These are phyloP conservation scores for Salix viminalis DNA, from an alignment of 345 rosid species.

Conservation along the genomic window DNA sequence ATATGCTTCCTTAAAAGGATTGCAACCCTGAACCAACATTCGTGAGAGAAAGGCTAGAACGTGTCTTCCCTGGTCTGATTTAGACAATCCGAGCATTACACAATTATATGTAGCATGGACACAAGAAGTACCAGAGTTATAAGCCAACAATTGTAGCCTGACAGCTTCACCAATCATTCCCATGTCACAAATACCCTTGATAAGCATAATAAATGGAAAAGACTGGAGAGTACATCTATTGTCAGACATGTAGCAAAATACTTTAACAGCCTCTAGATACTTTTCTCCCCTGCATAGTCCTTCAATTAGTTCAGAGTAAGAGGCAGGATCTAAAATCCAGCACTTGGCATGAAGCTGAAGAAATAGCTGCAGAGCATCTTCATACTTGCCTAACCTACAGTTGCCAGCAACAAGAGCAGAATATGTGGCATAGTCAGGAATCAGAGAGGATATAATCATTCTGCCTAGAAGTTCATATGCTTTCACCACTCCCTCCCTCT, in stretches of 20 bases:
- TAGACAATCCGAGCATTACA: slow-evolving; percentile 35
- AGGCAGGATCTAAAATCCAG: slow-evolving; percentile 39
- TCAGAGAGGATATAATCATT: slow-evolving; percentile 34
- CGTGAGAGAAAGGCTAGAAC: slow-evolving; percentile 31
- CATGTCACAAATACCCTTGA: slow-evolving; percentile 24
- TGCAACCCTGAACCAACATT: slow-evolving; percentile 40
- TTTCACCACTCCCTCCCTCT: slow-evolving; percentile 28
- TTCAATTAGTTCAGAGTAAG: slow-evolving; percentile 45
- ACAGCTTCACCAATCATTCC: slow-evolving; percentile 42
- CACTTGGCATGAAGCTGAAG: slow-evolving; percentile 14
- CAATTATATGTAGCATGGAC: slow-evolving; percentile 26
- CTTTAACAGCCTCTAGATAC: slow-evolving; percentile 33
- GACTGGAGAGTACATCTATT: slow-evolving; percentile 31
- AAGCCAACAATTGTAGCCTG: slow-evolving; percentile 31
- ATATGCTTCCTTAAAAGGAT: slow-evolving; percentile 34
- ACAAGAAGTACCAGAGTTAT: slow-evolving; percentile 25
- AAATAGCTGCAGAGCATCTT: slow-evolving; percentile 36
- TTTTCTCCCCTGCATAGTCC: slow-evolving; percentile 36
- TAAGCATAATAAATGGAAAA: slow-evolving; percentile 29
- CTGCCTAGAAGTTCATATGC: slow-evolving; percentile 44
- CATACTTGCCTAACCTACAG: slow-evolving; percentile 29
- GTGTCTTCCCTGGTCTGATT: slow-evolving; percentile 15
- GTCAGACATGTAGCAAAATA: slow-evolving; percentile 43
- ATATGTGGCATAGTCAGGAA: slow-evolving; percentile 39
- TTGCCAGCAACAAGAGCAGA: slow-evolving; percentile 46